These are phyloP conservation scores for Silene conica DNA, from an alignment of 148 eudicot species.

Conservation along the genomic window DNA sequence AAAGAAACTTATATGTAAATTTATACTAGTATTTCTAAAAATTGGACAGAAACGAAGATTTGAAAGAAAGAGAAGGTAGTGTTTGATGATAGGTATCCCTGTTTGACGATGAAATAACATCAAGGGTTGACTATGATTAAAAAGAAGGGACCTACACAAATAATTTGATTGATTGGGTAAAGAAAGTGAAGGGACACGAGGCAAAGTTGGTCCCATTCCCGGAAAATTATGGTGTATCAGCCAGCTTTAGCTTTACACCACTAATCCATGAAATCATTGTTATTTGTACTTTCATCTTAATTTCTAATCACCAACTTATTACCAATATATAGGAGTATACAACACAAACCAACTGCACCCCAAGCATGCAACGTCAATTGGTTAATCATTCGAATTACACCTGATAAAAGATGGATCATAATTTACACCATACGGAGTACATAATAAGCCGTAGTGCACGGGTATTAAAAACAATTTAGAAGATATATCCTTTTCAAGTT, in stretches of 20 bases:
- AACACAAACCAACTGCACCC: neutral
- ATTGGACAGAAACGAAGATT: no score
- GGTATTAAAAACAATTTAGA: no score
- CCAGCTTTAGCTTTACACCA: slow-evolving; percentile 19
- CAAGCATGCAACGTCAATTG: neutral
- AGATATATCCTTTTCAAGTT: no score
- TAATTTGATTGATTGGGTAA: slow-evolving; percentile 17
- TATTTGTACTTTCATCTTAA: slow-evolving; percentile 22
- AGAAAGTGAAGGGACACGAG: slow-evolving; percentile 18
- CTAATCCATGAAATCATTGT: slow-evolving; percentile 21
- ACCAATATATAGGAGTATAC: neutral
- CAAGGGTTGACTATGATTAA: slow-evolving; percentile 24
- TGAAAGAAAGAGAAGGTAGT: no score
- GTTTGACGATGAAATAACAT: slow-evolving; percentile 5
- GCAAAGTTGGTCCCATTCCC: slow-evolving; percentile 25
- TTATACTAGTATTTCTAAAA: no score
- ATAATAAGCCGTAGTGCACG: no score
- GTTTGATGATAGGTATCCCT: neutral
- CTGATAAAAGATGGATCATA: no score
- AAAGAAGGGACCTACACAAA: slow-evolving; percentile 22
- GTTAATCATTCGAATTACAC: no score
- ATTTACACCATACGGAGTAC: no score
- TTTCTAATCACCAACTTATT: neutral
- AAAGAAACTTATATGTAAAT: no score
- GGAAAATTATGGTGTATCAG: slow-evolving; percentile 3